Evolutionary conservation across 345 rosid species (phyloP).

Genomic region (Lepidium africanum): DNA sequence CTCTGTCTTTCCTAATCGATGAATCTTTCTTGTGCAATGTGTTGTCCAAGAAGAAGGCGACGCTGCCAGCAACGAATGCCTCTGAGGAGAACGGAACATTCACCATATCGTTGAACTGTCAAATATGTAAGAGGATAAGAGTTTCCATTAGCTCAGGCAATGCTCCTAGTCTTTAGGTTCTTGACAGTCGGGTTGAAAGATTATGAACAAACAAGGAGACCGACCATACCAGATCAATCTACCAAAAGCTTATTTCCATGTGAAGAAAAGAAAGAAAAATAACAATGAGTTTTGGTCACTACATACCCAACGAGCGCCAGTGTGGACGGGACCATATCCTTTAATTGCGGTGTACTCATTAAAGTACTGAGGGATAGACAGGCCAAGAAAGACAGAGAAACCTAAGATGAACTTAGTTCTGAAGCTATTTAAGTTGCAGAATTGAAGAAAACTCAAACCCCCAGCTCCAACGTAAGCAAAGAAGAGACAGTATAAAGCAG

Average conservation of each 20-base stretch:
- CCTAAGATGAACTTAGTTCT: slow-evolving; percentile 79
- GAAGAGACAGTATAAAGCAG: slow-evolving; percentile 87
- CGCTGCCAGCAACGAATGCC: slow-evolving; percentile 76
- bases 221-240: background rate
- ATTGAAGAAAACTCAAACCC: slow-evolving; percentile 90
- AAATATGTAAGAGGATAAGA: background rate
- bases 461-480: slow-evolving; percentile 90
- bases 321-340: slow-evolving; percentile 88
- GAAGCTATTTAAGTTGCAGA: slow-evolving; percentile 92
- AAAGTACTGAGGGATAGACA: slow-evolving; percentile 92
- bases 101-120: slow-evolving; percentile 91
- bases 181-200: background rate
- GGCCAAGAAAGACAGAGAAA: slow-evolving; percentile 84
- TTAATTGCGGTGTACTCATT: slow-evolving; percentile 89
- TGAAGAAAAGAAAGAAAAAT: background rate
- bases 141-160: slow-evolving; percentile 5
- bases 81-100: slow-evolving; percentile 91
- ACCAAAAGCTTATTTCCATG: background rate
- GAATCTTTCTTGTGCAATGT: slow-evolving; percentile 54
- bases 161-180: background rate
- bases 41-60: slow-evolving; percentile 83
- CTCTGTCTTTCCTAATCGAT: slow-evolving; percentile 73
- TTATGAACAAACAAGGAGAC: background rate
- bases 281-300: background rate
- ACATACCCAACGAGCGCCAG: slow-evolving; percentile 78